Conservation (phyloP, 106 monocot genomes). For the Acanthochlamys bracteata region DNA sequence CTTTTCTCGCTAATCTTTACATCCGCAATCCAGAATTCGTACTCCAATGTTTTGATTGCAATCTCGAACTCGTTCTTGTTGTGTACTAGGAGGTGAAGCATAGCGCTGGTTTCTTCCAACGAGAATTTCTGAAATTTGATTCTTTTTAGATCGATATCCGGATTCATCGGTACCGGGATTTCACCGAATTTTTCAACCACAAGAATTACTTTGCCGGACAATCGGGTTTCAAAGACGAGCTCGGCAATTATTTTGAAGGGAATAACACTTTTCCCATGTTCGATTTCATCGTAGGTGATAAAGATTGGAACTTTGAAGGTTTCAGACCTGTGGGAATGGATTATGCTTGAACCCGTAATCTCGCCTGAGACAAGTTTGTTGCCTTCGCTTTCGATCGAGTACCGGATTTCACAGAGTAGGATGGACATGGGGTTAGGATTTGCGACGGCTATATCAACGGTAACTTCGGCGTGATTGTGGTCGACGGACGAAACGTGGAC, state of each 20-base stretch:
- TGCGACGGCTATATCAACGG: constrained; percentile 29
- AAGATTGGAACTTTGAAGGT: constrained; percentile 35
- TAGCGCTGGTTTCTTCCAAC: constrained; percentile 18
- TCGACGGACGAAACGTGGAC: constrained; percentile 26
- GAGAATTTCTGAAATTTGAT: constrained; percentile 21
- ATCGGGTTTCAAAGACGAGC: constrained; percentile 57
- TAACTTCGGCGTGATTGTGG: constrained; percentile 22
- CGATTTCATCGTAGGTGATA: constrained; percentile 33
- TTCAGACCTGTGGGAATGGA: constrained; percentile 41
- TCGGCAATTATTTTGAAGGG: constrained; percentile 46
- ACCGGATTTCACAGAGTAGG: constrained; percentile 36
- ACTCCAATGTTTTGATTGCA: constrained; percentile 17
- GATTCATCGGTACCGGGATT: constrained; percentile 19
- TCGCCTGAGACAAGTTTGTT: constrained; percentile 33
- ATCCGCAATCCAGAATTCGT: constrained; percentile 13
- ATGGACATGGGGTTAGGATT: constrained; percentile 40
- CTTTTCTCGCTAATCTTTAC: constrained; percentile 10
- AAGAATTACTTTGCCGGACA: constrained; percentile 49
- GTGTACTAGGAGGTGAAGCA: constrained; percentile 16
- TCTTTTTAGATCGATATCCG: constrained; percentile 13
- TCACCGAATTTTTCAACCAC: constrained; percentile 50
- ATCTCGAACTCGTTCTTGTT: constrained; percentile 29
- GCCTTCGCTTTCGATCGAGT: constrained; percentile 31
- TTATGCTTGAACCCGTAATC: constrained; percentile 37
- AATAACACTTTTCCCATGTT: constrained; percentile 53